phyloP scores from a whole-genome alignment of 139 green algal genomes.

The Volvox africanus region DNA sequence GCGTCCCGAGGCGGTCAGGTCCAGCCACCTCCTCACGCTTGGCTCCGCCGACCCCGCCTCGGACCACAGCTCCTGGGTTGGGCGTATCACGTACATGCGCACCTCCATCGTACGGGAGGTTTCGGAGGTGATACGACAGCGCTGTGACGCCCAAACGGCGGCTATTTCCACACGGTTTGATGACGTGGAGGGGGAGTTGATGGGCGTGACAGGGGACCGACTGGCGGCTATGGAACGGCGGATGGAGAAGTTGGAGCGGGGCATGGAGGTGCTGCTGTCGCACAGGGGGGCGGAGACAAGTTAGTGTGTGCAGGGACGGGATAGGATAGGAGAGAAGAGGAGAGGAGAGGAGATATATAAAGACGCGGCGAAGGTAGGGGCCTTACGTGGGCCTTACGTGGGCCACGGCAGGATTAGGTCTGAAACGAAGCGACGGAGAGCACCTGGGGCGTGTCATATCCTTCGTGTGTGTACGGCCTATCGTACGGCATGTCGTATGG shows the following conservation, averaged over 20 bases:
- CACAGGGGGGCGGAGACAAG: neutral
- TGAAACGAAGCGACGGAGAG: too few species aligned
- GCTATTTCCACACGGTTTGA: neutral
- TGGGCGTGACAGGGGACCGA: neutral
- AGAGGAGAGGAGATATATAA: too few species aligned
- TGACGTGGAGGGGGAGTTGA: neutral
- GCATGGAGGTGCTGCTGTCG: neutral
- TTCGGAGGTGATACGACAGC: neutral
- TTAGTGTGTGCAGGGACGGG: too few species aligned
- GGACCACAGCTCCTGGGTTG: constrained; percentile 9
- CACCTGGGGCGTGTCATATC: too few species aligned
- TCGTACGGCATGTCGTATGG: too few species aligned
- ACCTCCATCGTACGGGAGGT: constrained; percentile 22
- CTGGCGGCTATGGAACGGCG: neutral
- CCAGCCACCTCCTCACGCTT: neutral
- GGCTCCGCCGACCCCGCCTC: neutral
- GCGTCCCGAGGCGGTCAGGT: constrained; percentile 32
- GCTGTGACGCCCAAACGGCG: neutral
- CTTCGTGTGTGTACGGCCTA: too few species aligned
- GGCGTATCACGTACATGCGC: constrained; percentile 39
- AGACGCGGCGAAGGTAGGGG: too few species aligned
- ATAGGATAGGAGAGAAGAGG: too few species aligned
- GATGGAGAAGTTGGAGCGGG: neutral
- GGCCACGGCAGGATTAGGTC: too few species aligned
- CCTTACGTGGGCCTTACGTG: too few species aligned